A percentile compares a stretch with the other conserved stretches of the same genome.
Conservation (phyloP, 352 stramenopile species). For the Phytophthora vignae region DNA sequence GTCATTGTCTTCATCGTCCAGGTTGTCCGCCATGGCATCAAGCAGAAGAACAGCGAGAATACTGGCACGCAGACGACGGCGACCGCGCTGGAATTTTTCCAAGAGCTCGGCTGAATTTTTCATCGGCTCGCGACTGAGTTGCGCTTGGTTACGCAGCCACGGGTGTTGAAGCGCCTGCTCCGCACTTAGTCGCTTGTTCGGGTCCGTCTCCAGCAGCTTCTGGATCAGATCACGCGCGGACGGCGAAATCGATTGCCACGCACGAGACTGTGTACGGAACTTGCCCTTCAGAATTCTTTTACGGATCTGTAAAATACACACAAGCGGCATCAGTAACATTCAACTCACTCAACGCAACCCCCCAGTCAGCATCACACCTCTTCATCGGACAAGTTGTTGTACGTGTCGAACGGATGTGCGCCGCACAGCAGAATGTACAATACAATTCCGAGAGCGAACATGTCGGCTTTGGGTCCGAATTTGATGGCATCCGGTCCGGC, state of each 20-base stretch:
- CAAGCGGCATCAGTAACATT: background rate
- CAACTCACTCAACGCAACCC: background rate
- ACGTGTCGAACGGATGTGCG: constrained; percentile 83
- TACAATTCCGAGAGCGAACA: constrained; percentile 86
- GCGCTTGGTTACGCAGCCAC: constrained; percentile 66
- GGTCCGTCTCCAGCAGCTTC: constrained; percentile 74
- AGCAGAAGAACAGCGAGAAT: constrained; percentile 82
- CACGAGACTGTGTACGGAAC: constrained; percentile 73
- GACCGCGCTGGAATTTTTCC: constrained; percentile 82
- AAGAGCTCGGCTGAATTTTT: constrained; percentile 76
- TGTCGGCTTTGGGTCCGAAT: constrained; percentile 77
- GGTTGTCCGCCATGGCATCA: constrained; percentile 57
- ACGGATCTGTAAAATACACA: constrained; percentile 58
- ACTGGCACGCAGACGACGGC: constrained; percentile 76
- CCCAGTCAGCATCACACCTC: constrained; percentile 44
- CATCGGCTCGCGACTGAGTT: constrained; percentile 67
- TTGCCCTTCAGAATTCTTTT: constrained; percentile 83
- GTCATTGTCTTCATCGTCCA: constrained; percentile 47
- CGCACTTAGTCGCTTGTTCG: constrained; percentile 70
- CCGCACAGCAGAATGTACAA: constrained; percentile 90
- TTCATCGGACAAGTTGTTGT: constrained; percentile 88
- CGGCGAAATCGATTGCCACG: constrained; percentile 76
- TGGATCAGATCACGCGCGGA: constrained; percentile 75
- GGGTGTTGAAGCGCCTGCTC: constrained; percentile 73
- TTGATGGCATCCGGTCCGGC: constrained; percentile 47